These are phyloP conservation scores for Aspergillus candidus DNA, from an alignment of 2,329 filamentous ascomycete genomes.

Conservation along the genomic window DNA sequence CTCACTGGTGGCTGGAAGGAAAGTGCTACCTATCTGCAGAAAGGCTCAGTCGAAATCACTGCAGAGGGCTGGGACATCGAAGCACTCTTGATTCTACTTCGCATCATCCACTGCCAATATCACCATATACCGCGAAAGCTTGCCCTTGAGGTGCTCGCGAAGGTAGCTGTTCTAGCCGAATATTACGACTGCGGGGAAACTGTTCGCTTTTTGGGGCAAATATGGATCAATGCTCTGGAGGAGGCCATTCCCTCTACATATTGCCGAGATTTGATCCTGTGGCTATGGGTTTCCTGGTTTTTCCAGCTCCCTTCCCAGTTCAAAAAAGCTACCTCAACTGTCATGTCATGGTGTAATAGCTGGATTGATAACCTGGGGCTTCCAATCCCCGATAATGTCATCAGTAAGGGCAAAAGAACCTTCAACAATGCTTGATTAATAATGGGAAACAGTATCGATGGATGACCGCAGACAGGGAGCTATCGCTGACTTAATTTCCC, in stretches of 20 bases:
- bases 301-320: slow-evolving; percentile 15
- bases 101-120: slow-evolving; percentile 17
- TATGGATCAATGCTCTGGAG: slow-evolving; percentile 6
- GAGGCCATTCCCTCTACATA: slow-evolving; percentile 6
- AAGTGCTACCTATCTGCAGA: slow-evolving; percentile 4
- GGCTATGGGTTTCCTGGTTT: slow-evolving; percentile 13
- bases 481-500: slow-evolving; percentile 7
- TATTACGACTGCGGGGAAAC: slow-evolving; percentile 15
- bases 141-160: slow-evolving; percentile 3
- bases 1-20: slow-evolving; percentile 18
- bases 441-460: slow-evolving; percentile 12
- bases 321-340: slow-evolving; percentile 11
- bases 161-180: slow-evolving; percentile 15
- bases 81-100: slow-evolving; percentile 19
- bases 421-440: slow-evolving; percentile 1
- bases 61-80: slow-evolving; percentile 19
- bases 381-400: slow-evolving; percentile 13
- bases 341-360: slow-evolving; percentile 11
- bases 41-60: slow-evolving; percentile 16
- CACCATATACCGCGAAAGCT: background rate
- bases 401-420: slow-evolving; percentile 8
- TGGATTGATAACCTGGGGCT: slow-evolving; percentile 13
- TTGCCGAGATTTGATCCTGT: slow-evolving; percentile 5
- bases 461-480: slow-evolving; percentile 8
- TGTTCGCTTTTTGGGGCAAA: background rate